phyloP scores from a whole-genome alignment of 345 rosid species.

The Litchi chinensis region DNA sequence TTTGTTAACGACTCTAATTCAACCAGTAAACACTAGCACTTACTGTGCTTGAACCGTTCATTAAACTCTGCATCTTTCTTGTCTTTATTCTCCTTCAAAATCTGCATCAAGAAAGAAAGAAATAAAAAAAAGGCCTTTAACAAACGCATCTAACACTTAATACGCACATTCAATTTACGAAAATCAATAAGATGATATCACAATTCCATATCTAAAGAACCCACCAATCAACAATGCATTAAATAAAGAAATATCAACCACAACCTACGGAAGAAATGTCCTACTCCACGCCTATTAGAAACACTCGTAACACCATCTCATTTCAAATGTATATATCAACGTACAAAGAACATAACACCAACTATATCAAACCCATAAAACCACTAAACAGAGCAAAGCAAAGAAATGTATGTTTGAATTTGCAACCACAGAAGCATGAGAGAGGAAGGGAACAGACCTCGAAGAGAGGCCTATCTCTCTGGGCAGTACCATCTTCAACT shows the following conservation, averaged over 20 bases:
- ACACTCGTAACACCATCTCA: neutral
- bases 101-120: slow-evolving; percentile 39
- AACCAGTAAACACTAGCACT: slow-evolving; percentile 32
- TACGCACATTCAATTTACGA: neutral
- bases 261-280: neutral
- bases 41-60: slow-evolving; percentile 94
- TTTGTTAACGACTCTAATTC: neutral
- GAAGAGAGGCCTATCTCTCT: slow-evolving; percentile 82
- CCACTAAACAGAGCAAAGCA: neutral
- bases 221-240: neutral
- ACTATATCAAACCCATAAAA: neutral
- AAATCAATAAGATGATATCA: neutral
- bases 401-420: neutral
- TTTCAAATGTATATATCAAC: neutral
- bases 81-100: slow-evolving; percentile 93
- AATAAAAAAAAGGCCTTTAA: neutral
- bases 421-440: slow-evolving; percentile 7
- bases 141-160: neutral
- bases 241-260: neutral
- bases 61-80: slow-evolving; percentile 93
- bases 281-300: neutral
- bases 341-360: neutral
- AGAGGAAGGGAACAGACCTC: slow-evolving; percentile 48
- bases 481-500: slow-evolving; percentile 94
- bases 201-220: neutral